Evolutionary conservation across 73 alveolate genomes (phyloP), one percentile per base, ranked within the genome.

Genomic region (Tetrahymena borealis): DNA sequence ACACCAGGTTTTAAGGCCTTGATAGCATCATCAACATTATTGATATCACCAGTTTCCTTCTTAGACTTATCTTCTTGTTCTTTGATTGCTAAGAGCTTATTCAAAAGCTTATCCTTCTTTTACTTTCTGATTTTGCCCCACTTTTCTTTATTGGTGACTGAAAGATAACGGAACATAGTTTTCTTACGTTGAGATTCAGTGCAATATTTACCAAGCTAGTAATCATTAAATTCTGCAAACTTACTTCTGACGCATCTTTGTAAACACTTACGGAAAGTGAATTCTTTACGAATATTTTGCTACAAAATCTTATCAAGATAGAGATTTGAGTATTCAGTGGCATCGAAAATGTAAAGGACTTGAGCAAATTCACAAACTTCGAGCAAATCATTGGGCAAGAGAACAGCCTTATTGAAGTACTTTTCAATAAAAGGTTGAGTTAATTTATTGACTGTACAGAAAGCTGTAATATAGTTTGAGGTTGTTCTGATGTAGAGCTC

Each of bases 191-290:
- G 40, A 16, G 93, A 40, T 15, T 93, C 97, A 32, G 96, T 90
- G 39, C 95, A 94, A 32, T 95, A 94, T 91, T 95, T 95, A 12
- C 95, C 97, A 15, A 95, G 91, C 39, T 95, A 91, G 38, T 95
- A 94, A 24, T 38, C 39, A 24, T 43, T 60, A 38, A 95, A 95
- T 39, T 94, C 90, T 20, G 20, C 32, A 78, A 95, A 95, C 40
- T 95, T 95, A 24, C 43, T 40, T 28, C 85, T 77, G 9, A 95
- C 90, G 41, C 93, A 90, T 39, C 91, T 95, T 92, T 94, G 95
- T 33, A 95, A 93, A 38, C 43, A 37, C 32, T 91, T 93, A 12
- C 96, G 91, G 78, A 95, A 40, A 37, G 40, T 38, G 16, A 94
- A 32, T 85, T 60, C 85, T 0, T 60, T 60, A 20, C 85, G 85